Conservation (phyloP, 208 protist genomes). For the Leishmania turanica region DNA sequence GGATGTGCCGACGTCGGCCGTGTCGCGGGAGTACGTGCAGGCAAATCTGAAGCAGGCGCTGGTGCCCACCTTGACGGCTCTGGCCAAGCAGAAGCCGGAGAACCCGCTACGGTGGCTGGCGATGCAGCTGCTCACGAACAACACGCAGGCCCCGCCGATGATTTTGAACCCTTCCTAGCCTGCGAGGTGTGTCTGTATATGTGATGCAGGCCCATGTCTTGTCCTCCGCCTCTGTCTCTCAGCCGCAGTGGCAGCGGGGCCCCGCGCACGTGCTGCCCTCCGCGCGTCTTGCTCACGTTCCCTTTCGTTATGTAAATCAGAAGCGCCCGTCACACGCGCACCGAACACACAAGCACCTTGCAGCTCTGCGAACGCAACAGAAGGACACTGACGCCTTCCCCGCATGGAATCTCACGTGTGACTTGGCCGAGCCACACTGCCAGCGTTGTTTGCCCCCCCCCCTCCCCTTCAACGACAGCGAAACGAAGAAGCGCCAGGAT, state of each 20-base stretch:
- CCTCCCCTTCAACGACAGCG: not conserved
- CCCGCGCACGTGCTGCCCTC: not conserved
- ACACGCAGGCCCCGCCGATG: conserved; percentile 76
- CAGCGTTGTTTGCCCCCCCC: not conserved
- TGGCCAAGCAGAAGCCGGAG: conserved; percentile 80
- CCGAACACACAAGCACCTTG: not conserved
- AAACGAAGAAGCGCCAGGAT: not conserved
- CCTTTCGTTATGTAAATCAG: not conserved
- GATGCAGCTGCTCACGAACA: conserved; percentile 80
- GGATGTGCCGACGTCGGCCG: conserved; percentile 56
- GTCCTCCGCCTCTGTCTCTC: not conserved
- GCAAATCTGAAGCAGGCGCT: conserved; percentile 79
- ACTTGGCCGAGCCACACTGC: not conserved
- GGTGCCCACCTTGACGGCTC: conserved; percentile 82
- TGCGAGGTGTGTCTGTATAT: not conserved
- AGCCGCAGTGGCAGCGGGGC: not conserved
- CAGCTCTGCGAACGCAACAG: not conserved
- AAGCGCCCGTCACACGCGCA: not conserved
- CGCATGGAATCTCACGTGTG: not conserved
- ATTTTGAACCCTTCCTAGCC: conserved; percentile 18
- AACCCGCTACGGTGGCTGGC: conserved; percentile 90
- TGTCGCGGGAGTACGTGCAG: conserved; percentile 86
- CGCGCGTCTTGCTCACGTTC: not conserved
- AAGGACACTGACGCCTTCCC: not conserved
- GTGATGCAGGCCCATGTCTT: not conserved